Evolutionary conservation across 2,329 filamentous ascomycete species (phyloP), one percentile per base, ranked within the genome.

Genomic region (Orbilia blumenaviensis): DNA sequence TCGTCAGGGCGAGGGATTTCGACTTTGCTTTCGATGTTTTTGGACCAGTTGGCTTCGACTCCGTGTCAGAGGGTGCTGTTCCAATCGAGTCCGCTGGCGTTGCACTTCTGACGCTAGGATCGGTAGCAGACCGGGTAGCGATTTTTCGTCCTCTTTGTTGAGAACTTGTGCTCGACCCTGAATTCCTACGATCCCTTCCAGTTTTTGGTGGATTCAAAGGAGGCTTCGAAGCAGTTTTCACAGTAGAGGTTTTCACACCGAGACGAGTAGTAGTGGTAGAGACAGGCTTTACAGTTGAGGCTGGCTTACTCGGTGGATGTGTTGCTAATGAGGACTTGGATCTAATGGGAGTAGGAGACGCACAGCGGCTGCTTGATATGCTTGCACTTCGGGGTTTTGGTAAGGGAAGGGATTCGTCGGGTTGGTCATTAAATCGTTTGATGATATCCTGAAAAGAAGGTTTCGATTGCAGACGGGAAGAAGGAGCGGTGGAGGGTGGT

Each of bases 361-460:
- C 69, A 56, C 69, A 74, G 41, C 69, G 69, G 34, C 69, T 74
- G 54, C 69, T 74, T 25, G 69, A 74, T 46, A 74, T 34, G 62
- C 69, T 74, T 8, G 52, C 62, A 62, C 69, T 74, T 54, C 69
- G 69, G 8, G 62, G 46, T 74, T 74, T 74, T 3, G 69, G 69
- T 52, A 74, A 16, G n/a, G 69, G 69, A 16, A 74, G 27, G 9
- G 69, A 66, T 56, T 74, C 69, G 54, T 74, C 69, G 29, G 62
- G 62, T 27, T 74, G 69, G 62, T 74, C 69, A 38, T 74, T 74
- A 54, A 74, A 74, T 34, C 69, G 69, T 62, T 74, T 74, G 34
- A 74, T 74, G 21, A 74, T 74, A 62, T 74, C 69, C 27, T 74
- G 69, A 54, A 74, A 74, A 18, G 69, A 74, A 46, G 69, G 69